These are phyloP conservation scores for Diaporthe citriasiana DNA, from an alignment of 2,329 filamentous ascomycete genomes.

Conservation along the genomic window DNA sequence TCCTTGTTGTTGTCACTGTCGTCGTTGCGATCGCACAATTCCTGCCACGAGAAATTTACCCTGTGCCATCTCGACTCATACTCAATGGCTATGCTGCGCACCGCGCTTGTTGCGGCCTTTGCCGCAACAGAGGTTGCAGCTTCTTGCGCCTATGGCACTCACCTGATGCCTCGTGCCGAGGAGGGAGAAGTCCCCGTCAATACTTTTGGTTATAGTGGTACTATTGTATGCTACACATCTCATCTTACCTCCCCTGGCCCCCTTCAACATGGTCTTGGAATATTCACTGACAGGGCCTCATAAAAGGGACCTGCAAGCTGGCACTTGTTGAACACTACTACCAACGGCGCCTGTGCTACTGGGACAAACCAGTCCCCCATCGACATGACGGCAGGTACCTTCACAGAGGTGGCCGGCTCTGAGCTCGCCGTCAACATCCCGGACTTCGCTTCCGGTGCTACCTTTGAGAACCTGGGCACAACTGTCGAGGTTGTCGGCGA, in stretches of 20 bases:
- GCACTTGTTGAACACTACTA: constrained; percentile 51
- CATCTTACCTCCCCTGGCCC: not conserved
- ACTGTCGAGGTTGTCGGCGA: constrained; percentile 69
- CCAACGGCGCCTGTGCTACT: constrained; percentile 64
- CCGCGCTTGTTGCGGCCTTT: constrained; percentile 22
- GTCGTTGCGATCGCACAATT: not conserved
- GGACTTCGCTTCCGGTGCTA: constrained; percentile 57
- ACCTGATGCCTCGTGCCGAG: constrained; percentile 47
- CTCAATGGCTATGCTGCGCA: constrained; percentile 16
- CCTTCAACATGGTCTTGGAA: not conserved
- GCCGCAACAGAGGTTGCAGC: constrained; percentile 46
- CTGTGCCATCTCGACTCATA: not conserved
- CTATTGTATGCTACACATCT: constrained; percentile 48
- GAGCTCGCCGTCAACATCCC: constrained; percentile 58
- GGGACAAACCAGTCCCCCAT: constrained; percentile 72
- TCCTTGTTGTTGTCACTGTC: not conserved
- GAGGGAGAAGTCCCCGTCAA: constrained; percentile 50
- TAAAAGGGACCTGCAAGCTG: constrained; percentile 52
- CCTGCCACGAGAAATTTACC: not conserved
- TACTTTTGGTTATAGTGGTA: constrained; percentile 53
- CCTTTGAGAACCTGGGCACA: constrained; percentile 70
- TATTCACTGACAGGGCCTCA: constrained; percentile 1
- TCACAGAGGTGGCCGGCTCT: constrained; percentile 50
- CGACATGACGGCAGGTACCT: constrained; percentile 59
- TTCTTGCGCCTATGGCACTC: constrained; percentile 48